Evolutionary conservation across 1,284 basidiomycete genomes (phyloP), one percentile per base, ranked within the genome.

Genomic region (Jaminaea rosea): DNA sequence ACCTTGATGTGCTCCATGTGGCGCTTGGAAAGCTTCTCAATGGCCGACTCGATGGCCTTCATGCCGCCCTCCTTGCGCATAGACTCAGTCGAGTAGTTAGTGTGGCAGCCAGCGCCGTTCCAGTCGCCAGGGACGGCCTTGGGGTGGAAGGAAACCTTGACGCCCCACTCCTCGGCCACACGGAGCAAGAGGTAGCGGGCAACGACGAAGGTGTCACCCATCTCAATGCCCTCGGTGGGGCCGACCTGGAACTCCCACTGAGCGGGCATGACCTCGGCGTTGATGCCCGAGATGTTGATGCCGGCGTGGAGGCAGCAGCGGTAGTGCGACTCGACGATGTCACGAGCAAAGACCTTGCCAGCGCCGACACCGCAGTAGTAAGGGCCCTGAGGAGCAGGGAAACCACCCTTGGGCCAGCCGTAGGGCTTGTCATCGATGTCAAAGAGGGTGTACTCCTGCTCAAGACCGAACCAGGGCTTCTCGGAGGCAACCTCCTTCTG

Each of bases 201-300:
- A 8, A 73, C 59, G 52, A 59, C 59, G 52, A 73, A 62, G 59
- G 72, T 91, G 78, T 99, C 93, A 69, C 93, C 93, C 88, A 98
- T 94, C 65, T 87, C 82, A 77, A 98, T 96, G 62, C 93, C 93
- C 76, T 87, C 85, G 75, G 93, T 97, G 36, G 93, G 93, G 57
- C 93, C 93, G 68, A 98, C 91, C 78, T 98, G 94, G 87, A 94
- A 98, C 80, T 98, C 93, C 92, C 92, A 97, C 78, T 98, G 94
- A 55, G 92, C 86, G 26, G 94, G 93, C 93, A 98, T 97, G 68
- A 98, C 94, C 79, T 98, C 94, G 63, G 94, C 94, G 77, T 98
- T 99, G 80, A 99, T 97, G 75, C 94, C 94, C 60, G 89, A 93
- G 80, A 97, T 97, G 80, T 91, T 92, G 78, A 99, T 82, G 68